phyloP scores from a whole-genome alignment of 2,329 filamentous ascomycete species.

The Fusarium sp. region DNA sequence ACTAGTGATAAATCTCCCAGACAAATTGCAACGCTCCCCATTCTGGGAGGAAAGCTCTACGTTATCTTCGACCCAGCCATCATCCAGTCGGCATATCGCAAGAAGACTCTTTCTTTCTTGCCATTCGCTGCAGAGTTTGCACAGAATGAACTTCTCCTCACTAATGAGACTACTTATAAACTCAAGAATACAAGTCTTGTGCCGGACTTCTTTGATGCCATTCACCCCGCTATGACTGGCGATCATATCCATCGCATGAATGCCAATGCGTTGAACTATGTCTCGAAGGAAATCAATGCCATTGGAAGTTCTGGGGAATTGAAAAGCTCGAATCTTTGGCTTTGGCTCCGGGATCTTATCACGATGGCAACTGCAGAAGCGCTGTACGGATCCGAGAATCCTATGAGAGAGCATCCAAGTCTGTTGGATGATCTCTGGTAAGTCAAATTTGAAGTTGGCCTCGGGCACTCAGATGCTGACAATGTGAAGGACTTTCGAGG shows the following conservation, averaged over 20 bases:
- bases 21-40: slow-evolving; percentile 60
- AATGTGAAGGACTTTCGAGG: slow-evolving; percentile 13
- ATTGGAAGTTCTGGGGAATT: slow-evolving; percentile 24
- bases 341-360: slow-evolving; percentile 55
- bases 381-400: slow-evolving; percentile 30
- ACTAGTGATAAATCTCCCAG: slow-evolving; percentile 34
- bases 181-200: slow-evolving; percentile 46
- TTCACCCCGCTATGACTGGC: slow-evolving; percentile 53
- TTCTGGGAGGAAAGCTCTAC: slow-evolving; percentile 60
- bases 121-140: slow-evolving; percentile 56
- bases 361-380: slow-evolving; percentile 33
- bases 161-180: slow-evolving; percentile 42
- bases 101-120: slow-evolving; percentile 60
- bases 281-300: slow-evolving; percentile 50
- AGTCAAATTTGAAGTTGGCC: neutral
- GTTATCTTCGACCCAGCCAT: slow-evolving; percentile 59
- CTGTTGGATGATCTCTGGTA: slow-evolving; percentile 27
- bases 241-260: slow-evolving; percentile 54
- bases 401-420: slow-evolving; percentile 1
- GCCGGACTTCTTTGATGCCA: slow-evolving; percentile 54
- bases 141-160: slow-evolving; percentile 55
- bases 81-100: slow-evolving; percentile 57
- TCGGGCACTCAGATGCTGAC: neutral
- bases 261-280: slow-evolving; percentile 51
- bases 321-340: slow-evolving; percentile 36